These are phyloP conservation scores for Fusarium sp. DNA, from an alignment of 2,329 filamentous ascomycete species.

Conservation along the genomic window DNA sequence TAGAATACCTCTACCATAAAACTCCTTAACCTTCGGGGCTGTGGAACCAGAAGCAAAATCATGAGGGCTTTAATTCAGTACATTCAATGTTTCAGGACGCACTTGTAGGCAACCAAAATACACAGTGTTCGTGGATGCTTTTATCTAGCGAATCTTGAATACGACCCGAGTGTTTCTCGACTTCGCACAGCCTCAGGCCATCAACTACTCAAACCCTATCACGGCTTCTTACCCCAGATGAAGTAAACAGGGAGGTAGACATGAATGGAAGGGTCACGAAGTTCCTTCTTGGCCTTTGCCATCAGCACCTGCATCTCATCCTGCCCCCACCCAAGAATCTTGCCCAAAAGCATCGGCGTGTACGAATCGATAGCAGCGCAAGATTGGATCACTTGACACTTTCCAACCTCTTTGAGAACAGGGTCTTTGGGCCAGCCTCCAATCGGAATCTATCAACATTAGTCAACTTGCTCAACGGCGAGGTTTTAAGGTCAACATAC, in stretches of 20 bases:
- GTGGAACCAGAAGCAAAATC: no score
- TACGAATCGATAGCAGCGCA: constrained; percentile 37
- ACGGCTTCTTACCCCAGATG: constrained; percentile 32
- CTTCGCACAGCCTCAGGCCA: background rate
- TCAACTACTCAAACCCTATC: background rate
- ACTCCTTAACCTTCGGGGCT: no score
- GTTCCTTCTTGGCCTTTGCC: constrained; percentile 39
- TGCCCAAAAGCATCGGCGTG: constrained; percentile 32
- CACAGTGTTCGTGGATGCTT: no score
- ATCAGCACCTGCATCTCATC: constrained; percentile 40
- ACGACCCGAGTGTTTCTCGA: no score
- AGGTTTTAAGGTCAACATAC: background rate
- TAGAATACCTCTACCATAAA: no score
- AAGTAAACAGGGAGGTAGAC: constrained; percentile 32
- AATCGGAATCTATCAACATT: constrained; percentile 20
- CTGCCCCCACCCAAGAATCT: constrained; percentile 34
- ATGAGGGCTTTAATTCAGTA: no score
- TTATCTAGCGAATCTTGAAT: no score
- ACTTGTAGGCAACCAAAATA: no score
- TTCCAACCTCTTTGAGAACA: constrained; percentile 29
- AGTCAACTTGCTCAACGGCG: background rate
- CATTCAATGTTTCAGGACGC: no score
- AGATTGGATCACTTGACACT: constrained; percentile 29
- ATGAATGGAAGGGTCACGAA: constrained; percentile 38
- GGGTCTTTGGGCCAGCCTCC: constrained; percentile 32